Conservation (phyloP, 495 filamentous ascomycete species). For the Penicillium flavigenum region DNA sequence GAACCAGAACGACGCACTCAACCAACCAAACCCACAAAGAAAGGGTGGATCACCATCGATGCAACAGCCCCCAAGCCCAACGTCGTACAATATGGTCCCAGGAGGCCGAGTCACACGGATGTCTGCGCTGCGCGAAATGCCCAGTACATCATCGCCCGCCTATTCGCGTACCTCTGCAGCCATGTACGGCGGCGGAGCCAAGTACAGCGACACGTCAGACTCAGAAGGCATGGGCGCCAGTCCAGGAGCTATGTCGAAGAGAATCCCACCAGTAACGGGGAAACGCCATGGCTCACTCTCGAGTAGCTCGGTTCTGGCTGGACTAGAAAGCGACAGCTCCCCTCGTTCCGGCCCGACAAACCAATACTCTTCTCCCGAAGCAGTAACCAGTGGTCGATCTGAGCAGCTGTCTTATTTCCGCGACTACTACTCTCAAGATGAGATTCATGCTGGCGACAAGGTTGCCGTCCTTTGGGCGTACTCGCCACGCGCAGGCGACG, state of each 20-base stretch:
- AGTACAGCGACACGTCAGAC: slow-evolving; percentile 71
- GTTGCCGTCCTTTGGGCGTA: slow-evolving; percentile 97
- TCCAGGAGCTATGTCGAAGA: slow-evolving; percentile 66
- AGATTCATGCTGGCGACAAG: slow-evolving; percentile 87
- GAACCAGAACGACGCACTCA: slow-evolving; percentile 66
- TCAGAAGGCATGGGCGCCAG: slow-evolving; percentile 81
- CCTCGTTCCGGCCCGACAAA: slow-evolving; percentile 69
- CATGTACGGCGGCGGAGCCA: slow-evolving; percentile 43
- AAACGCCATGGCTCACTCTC: slow-evolving; percentile 87
- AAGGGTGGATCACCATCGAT: slow-evolving; percentile 51
- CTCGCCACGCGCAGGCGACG: slow-evolving; percentile 86
- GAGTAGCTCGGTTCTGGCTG: slow-evolving; percentile 73
- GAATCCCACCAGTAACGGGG: slow-evolving; percentile 61
- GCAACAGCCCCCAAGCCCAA: slow-evolving; percentile 49
- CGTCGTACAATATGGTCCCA: slow-evolving; percentile 71
- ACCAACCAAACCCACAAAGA: slow-evolving; percentile 80
- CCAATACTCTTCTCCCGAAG: slow-evolving; percentile 80
- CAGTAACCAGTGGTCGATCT: slow-evolving; percentile 81
- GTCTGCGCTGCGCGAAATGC: slow-evolving; percentile 81
- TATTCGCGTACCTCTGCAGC: slow-evolving; percentile 45
- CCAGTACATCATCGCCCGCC: slow-evolving; percentile 56
- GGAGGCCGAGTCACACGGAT: slow-evolving; percentile 92
- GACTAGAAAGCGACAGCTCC: slow-evolving; percentile 68
- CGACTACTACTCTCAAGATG: slow-evolving; percentile 97
- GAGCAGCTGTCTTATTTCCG: slow-evolving; percentile 96